Percentiles rank a stretch among this genome's conserved stretches.
phyloP scores from a whole-genome alignment of 2,329 filamentous ascomycete species.

The Claviceps sorghi region DNA sequence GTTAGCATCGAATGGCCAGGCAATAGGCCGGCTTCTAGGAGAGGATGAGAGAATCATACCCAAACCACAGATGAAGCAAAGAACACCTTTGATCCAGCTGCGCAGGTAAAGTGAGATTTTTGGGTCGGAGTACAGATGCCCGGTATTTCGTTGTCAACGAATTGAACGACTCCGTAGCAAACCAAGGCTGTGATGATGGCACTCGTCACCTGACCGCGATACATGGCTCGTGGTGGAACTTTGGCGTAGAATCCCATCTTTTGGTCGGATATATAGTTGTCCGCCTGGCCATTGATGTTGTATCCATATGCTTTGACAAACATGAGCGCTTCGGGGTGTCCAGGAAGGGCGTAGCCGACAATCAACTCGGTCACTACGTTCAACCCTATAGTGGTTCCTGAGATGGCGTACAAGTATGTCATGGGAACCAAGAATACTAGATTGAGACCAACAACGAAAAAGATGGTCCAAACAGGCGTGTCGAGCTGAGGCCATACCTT shows the following conservation, averaged over 20 bases:
- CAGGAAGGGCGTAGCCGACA: slow-evolving; percentile 16
- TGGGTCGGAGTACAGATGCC: slow-evolving; percentile 18
- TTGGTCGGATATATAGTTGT: slow-evolving; percentile 22
- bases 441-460: slow-evolving; percentile 24
- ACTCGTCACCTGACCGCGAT: slow-evolving; percentile 26
- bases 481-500: slow-evolving; percentile 16
- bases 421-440: slow-evolving; percentile 27
- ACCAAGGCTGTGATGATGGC: slow-evolving; percentile 25
- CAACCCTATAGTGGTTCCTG: slow-evolving; percentile 27
- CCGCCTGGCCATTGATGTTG: slow-evolving; percentile 27
- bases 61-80: slow-evolving; percentile 19
- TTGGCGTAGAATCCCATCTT: slow-evolving; percentile 22
- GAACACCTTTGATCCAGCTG: slow-evolving; percentile 17
- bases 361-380: slow-evolving; percentile 34
- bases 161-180: slow-evolving; percentile 24
- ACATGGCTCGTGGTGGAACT: slow-evolving; percentile 20
- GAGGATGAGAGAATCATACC: slow-evolving; percentile 6
- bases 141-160: slow-evolving; percentile 19
- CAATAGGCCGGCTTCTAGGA: no score
- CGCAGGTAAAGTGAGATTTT: slow-evolving; percentile 19
- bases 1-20: not conserved
- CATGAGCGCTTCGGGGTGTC: slow-evolving; percentile 19
- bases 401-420: slow-evolving; percentile 26
- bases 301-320: slow-evolving; percentile 39
- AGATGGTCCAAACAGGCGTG: slow-evolving; percentile 24